Evolutionary conservation across 2,329 filamentous ascomycete species (phyloP).

Genomic region (Fusarium buxicola): DNA sequence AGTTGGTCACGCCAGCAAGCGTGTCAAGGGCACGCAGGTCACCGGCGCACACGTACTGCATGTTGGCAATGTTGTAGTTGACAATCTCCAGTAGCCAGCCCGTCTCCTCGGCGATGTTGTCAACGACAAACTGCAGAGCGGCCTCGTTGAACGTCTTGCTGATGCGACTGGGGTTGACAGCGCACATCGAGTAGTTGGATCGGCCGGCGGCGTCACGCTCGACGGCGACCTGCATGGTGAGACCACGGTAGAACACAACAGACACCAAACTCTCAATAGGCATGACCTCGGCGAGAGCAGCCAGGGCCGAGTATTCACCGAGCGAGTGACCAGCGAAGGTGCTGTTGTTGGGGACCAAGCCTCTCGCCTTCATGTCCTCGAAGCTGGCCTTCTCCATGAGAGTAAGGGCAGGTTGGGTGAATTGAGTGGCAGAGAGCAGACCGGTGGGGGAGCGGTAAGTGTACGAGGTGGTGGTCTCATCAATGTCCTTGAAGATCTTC

Average conservation of each 20-base stretch:
- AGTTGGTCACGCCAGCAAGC: slow-evolving; percentile 87
- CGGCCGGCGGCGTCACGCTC: slow-evolving; percentile 93
- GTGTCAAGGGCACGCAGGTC: slow-evolving; percentile 78
- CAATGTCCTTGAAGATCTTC: slow-evolving; percentile 99
- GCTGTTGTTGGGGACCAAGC: slow-evolving; percentile 94
- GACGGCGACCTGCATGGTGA: slow-evolving; percentile 99
- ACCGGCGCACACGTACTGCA: slow-evolving; percentile 80
- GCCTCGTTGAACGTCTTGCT: slow-evolving; percentile 99
- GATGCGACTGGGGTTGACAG: slow-evolving; percentile 97
- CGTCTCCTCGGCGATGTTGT: slow-evolving; percentile 93
- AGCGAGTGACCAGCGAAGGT: slow-evolving; percentile 98
- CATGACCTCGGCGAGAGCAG: slow-evolving; percentile 97
- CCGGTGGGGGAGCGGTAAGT: slow-evolving; percentile 96
- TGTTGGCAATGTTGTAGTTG: slow-evolving; percentile 89
- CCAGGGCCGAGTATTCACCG: slow-evolving; percentile 97
- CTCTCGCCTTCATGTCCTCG: slow-evolving; percentile 98
- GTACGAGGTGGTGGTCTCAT: slow-evolving; percentile 92
- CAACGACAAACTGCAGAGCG: slow-evolving; percentile 95
- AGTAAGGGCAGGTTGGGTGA: slow-evolving; percentile 96
- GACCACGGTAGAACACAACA: slow-evolving; percentile 97
- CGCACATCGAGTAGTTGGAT: slow-evolving; percentile 99
- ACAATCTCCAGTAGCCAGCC: slow-evolving; percentile 98
- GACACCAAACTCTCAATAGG: slow-evolving; percentile 99
- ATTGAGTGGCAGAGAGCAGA: slow-evolving; percentile 95
- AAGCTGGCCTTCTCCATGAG: slow-evolving; percentile 99